These are phyloP conservation scores for Debaryomyces udenii DNA, from an alignment of 1,139 yeast genomes.

Conservation along the genomic window DNA sequence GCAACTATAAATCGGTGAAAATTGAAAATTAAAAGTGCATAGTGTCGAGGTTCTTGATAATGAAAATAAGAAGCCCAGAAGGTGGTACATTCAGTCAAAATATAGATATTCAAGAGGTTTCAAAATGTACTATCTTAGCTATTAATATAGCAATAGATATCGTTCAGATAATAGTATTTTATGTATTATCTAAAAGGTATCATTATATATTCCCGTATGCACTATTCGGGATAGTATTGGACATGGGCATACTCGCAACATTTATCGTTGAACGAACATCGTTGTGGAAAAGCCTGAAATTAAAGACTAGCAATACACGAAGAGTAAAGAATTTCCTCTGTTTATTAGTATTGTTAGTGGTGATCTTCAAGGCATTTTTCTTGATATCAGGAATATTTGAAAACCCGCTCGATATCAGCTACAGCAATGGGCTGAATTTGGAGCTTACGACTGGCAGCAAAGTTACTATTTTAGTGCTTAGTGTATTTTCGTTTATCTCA, in stretches of 20 bases:
- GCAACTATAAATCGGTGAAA: too few species aligned
- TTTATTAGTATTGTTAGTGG: background rate
- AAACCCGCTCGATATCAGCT: background rate
- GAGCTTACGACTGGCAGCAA: background rate
- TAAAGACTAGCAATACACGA: background rate
- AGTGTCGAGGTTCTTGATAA: too few species aligned
- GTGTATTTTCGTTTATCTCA: conserved; percentile 14
- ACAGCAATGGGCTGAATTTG: background rate
- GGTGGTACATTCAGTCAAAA: too few species aligned
- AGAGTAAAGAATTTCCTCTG: background rate
- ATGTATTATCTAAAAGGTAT: background rate
- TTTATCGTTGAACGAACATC: background rate
- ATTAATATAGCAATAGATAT: background rate
- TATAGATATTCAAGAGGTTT: too few species aligned
- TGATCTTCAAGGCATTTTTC: background rate
- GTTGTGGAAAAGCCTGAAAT: background rate
- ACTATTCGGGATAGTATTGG: background rate
- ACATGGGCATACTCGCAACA: background rate
- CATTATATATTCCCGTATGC: background rate
- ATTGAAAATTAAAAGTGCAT: too few species aligned
- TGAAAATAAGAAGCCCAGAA: too few species aligned
- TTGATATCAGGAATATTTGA: background rate
- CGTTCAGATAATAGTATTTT: background rate
- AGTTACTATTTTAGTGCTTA: background rate
- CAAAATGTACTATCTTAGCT: background rate